Percentiles rank a stretch among this genome's conserved stretches.
Conservation (phyloP, 1,284 basidiomycete genomes). For the Apiotrichum gracile region DNA sequence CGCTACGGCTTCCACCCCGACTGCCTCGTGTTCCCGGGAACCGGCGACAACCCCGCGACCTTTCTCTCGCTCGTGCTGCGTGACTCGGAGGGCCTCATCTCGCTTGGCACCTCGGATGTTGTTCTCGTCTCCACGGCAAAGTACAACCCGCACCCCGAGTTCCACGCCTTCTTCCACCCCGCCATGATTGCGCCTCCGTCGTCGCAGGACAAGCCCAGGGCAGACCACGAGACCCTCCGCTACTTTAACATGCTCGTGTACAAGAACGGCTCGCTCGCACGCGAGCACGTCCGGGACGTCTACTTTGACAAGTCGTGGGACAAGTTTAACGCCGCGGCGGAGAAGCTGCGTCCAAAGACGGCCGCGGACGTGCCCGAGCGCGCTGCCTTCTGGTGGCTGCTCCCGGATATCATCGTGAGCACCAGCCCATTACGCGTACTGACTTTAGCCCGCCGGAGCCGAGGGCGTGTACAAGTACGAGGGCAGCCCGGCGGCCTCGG, state of each 20-base stretch:
- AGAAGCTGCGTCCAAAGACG: slow-evolving; percentile 20
- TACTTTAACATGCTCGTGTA: slow-evolving; percentile 52
- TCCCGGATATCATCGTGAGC: slow-evolving; percentile 55
- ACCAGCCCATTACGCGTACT: slow-evolving; percentile 63
- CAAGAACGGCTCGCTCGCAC: slow-evolving; percentile 66
- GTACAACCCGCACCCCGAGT: slow-evolving; percentile 49
- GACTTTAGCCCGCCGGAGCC: slow-evolving; percentile 30
- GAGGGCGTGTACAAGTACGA: slow-evolving; percentile 36
- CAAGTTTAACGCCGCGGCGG: slow-evolving; percentile 64
- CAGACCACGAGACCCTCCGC: slow-evolving; percentile 15
- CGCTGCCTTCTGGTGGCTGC: slow-evolving; percentile 48
- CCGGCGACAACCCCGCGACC: slow-evolving; percentile 87
- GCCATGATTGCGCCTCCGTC: slow-evolving; percentile 38
- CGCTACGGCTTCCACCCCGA: slow-evolving; percentile 70
- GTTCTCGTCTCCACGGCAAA: slow-evolving; percentile 62
- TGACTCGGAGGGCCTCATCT: slow-evolving; percentile 66
- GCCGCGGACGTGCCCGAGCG: slow-evolving; percentile 48
- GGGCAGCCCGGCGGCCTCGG: slow-evolving; percentile 15
- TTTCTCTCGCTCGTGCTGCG: slow-evolving; percentile 64
- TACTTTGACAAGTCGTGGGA: slow-evolving; percentile 63
- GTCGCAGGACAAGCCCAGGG: slow-evolving; percentile 10
- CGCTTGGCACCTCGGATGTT: slow-evolving; percentile 86
- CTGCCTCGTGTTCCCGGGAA: slow-evolving; percentile 77
- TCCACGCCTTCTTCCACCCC: slow-evolving; percentile 52
- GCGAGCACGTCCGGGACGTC: slow-evolving; percentile 70